Conservation (phyloP, 768 basidiomycete genomes). For the Lactarius sp. region DNA sequence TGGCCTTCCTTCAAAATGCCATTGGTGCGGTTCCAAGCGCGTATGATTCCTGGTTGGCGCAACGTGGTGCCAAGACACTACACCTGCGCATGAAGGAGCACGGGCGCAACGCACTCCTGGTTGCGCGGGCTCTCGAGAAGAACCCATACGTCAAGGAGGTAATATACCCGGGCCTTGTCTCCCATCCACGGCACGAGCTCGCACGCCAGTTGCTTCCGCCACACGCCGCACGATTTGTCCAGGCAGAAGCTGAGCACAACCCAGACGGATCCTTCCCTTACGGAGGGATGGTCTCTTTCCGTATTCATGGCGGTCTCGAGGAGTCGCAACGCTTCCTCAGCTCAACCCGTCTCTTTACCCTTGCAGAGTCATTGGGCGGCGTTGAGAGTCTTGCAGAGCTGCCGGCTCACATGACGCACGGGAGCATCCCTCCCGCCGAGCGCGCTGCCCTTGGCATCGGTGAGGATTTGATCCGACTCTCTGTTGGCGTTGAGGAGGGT, state of each 20-base stretch:
- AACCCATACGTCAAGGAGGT: constrained; percentile 69
- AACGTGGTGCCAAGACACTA: constrained; percentile 89
- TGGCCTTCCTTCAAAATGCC: constrained; percentile 89
- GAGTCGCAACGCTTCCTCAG: constrained; percentile 68
- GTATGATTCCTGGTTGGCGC: constrained; percentile 86
- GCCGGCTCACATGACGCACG: constrained; percentile 88
- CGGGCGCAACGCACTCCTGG: constrained; percentile 71
- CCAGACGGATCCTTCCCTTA: constrained; percentile 67
- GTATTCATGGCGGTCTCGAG: constrained; percentile 46
- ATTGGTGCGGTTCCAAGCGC: constrained; percentile 80
- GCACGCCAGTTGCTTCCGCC: constrained; percentile 61
- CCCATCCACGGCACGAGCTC: constrained; percentile 59
- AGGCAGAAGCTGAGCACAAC: constrained; percentile 32
- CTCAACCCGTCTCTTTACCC: constrained; percentile 58
- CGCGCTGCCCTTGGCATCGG: constrained; percentile 69
- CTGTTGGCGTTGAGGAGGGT: constrained; percentile 84
- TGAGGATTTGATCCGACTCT: constrained; percentile 70
- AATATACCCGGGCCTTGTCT: constrained; percentile 77
- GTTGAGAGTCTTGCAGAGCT: constrained; percentile 89
- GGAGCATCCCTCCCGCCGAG: constrained; percentile 63
- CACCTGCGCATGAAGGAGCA: constrained; percentile 84
- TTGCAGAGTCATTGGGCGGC: constrained; percentile 89
- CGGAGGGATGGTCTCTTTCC: constrained; percentile 84
- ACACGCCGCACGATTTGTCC: constrained; percentile 64
- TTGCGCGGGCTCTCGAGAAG: constrained; percentile 57